Base-by-base conservation (phyloP, 805 yeast genomes). In the Priceomyces melissophilus region DNA sequence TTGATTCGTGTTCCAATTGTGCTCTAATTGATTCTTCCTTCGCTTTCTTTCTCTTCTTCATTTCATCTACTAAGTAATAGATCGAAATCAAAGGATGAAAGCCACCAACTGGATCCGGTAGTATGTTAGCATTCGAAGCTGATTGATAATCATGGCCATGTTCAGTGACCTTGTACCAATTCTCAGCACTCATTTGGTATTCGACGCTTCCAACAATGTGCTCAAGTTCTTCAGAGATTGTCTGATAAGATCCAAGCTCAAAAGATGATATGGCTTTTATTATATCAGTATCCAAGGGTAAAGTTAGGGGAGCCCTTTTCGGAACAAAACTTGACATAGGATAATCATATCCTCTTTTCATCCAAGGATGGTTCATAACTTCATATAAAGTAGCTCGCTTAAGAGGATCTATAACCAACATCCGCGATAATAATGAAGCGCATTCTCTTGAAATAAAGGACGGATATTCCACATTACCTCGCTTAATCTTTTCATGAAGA, bases 391-490 rank as follows among this genome's bases (percentile, higher is more conserved):
- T 63, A 1, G 96, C 96, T 57, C 99, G 80, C 45, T 81, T 80
- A 5, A 67, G 58, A 5, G 96, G 96, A 54, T 88, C 87, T 3
- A 93, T 98, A 23, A 90, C 96, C 42, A 93, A 73, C 96, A 93
- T 93, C 52, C 89, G 76, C 2, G 88, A 79, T 32, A 93, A 67
- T 43, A 93, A 66, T 6, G 90, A 84, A 4, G 84, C 76, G 57
- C 95, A 91, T 49, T 87, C 95, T 26, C 77, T 71, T 4, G 95
- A 82, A 36, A 93, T 66, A 65, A 82, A 81, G 29, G 76, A 75
- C 6, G 99, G 98, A 60, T 93, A 93, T 49, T 89, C 96, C 9
- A 93, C 96, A 47, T 81, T 74, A 31, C 98, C 99, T 50, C 82
- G 78, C 60, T 91, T 93, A 60, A 93, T 93, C 61, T 90, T 90